Conservation (phyloP, 768 basidiomycete species). For the Leccinum ochraceum region DNA sequence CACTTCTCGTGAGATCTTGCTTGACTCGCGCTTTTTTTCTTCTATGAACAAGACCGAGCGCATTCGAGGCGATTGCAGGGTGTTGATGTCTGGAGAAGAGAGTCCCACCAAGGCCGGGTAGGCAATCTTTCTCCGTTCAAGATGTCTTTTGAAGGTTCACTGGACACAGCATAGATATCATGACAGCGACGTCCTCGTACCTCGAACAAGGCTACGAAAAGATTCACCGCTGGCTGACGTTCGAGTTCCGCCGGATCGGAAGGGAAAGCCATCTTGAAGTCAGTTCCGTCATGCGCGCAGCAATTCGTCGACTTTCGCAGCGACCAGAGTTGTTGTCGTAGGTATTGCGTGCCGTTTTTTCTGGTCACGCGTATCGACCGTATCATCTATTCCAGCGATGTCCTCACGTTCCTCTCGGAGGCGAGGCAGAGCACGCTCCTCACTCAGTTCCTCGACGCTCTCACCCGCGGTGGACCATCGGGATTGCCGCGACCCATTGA, state of each 20-base stretch:
- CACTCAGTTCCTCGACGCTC: slow-evolving; percentile 79
- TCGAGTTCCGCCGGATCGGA: slow-evolving; percentile 81
- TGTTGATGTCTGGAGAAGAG: slow-evolving; percentile 84
- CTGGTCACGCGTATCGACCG: background rate
- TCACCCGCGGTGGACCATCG: slow-evolving; percentile 85
- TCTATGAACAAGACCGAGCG: slow-evolving; percentile 85
- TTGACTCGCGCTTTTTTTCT: slow-evolving; percentile 73
- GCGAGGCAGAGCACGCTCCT: slow-evolving; percentile 82
- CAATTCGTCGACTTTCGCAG: slow-evolving; percentile 69
- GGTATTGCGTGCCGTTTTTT: background rate
- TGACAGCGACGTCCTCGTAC: slow-evolving; percentile 75
- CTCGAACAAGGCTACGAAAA: slow-evolving; percentile 92
- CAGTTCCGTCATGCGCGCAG: slow-evolving; percentile 61
- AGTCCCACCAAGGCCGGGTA: slow-evolving; percentile 79
- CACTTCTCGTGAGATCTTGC: slow-evolving; percentile 73
- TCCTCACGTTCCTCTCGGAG: slow-evolving; percentile 72
- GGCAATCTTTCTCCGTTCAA: slow-evolving; percentile 13
- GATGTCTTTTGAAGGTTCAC: background rate
- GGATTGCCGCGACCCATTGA: slow-evolving; percentile 92
- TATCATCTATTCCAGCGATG: slow-evolving; percentile 55
- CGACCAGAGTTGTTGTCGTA: slow-evolving; percentile 70
- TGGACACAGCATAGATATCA: slow-evolving; percentile 74
- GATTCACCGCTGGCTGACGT: slow-evolving; percentile 79
- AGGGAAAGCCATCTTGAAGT: slow-evolving; percentile 77
- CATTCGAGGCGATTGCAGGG: slow-evolving; percentile 82